These are phyloP conservation scores for Shiraia sp. DNA, from an alignment of 2,329 filamentous ascomycete genomes.

Conservation along the genomic window DNA sequence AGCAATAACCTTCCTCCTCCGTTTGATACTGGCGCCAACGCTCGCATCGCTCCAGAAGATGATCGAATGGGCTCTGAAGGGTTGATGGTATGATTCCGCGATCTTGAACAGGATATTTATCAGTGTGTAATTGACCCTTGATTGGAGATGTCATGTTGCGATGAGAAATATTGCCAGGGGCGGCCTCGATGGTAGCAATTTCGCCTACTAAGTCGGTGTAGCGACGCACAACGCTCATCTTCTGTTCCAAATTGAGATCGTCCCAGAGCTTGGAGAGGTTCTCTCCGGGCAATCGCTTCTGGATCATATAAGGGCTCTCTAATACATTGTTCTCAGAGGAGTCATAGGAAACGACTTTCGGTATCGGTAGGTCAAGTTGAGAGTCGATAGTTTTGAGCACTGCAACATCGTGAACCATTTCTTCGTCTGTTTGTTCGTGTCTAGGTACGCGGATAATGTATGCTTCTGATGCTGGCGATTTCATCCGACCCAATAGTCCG, in stretches of 20 bases:
- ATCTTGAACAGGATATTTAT: too few relatives aligned
- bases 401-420: neutral
- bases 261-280: constrained; percentile 2
- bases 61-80: too few relatives aligned
- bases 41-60: too few relatives aligned
- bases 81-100: too few relatives aligned
- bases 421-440: neutral
- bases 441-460: constrained; percentile 2
- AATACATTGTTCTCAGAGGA: constrained; percentile 3
- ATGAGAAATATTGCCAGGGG: too few relatives aligned
- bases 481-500: too few relatives aligned
- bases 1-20: too few relatives aligned
- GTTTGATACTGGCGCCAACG: too few relatives aligned
- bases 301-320: constrained; percentile 11
- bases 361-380: neutral
- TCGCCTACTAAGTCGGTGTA: too few relatives aligned
- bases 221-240: neutral
- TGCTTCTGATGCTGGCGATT: neutral
- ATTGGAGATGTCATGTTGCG: too few relatives aligned
- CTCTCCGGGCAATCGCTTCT: constrained; percentile 13
- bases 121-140: too few relatives aligned
- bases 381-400: neutral
- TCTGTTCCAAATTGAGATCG: constrained; percentile 9
- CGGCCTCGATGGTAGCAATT: too few relatives aligned
- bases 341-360: neutral